Percentiles rank a stretch among this genome's conserved stretches.
phyloP scores from a whole-genome alignment of 75 land plant genomes.

The Cunninghamia lanceolata region DNA sequence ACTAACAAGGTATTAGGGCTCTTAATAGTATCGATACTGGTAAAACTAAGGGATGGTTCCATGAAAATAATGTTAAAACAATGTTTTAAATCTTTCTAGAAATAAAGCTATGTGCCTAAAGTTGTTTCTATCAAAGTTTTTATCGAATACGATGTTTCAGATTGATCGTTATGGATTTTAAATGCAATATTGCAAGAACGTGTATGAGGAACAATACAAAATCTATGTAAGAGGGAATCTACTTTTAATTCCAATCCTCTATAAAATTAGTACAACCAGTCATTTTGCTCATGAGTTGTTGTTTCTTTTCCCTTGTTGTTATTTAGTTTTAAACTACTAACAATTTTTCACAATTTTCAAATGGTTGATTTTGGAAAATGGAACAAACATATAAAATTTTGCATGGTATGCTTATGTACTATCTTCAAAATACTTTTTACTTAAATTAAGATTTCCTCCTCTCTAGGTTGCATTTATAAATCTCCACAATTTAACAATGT shows the following conservation, averaged over 20 bases:
- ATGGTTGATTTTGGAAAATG: background rate
- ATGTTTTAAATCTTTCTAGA: too few relatives aligned
- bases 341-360: background rate
- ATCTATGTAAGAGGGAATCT: background rate
- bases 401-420: background rate
- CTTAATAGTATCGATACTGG: too few relatives aligned
- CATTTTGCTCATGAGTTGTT: background rate
- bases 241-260: background rate
- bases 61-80: too few relatives aligned
- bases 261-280: background rate
- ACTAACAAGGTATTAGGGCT: too few relatives aligned
- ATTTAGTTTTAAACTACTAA: background rate
- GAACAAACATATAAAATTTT: background rate
- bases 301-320: background rate
- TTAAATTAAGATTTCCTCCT: background rate
- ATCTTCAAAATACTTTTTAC: background rate
- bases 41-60: too few relatives aligned
- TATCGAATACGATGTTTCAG: too few relatives aligned
- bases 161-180: constrained; percentile 43
- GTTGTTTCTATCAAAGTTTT: too few relatives aligned
- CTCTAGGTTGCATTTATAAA: too few relatives aligned
- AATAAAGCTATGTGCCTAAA: too few relatives aligned
- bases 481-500: too few relatives aligned
- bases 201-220: background rate
- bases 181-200: background rate